These are phyloP conservation scores for Xanthoparmelia taractica DNA, from an alignment of 495 filamentous ascomycete species.

Conservation along the genomic window DNA sequence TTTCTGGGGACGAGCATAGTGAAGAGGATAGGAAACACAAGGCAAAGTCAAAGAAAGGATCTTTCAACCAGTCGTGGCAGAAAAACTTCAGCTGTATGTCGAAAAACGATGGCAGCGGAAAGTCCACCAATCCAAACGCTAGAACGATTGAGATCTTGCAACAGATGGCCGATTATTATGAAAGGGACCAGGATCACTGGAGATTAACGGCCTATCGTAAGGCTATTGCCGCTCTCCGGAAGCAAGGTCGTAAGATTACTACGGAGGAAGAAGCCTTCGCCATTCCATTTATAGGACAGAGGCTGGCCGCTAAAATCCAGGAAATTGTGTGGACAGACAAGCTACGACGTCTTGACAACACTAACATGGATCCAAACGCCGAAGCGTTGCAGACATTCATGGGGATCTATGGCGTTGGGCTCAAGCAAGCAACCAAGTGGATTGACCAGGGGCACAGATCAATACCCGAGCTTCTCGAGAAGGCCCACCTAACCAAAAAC, in stretches of 20 bases:
- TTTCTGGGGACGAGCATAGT: constrained; percentile 39
- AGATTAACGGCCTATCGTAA: constrained; percentile 70
- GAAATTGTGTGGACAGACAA: constrained; percentile 76
- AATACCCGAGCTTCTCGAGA: constrained; percentile 59
- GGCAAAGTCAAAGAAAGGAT: constrained; percentile 18
- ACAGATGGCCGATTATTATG: constrained; percentile 78
- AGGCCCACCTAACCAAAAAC: constrained; percentile 59
- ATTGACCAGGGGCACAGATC: constrained; percentile 66
- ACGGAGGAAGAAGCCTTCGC: constrained; percentile 59
- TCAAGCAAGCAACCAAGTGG: constrained; percentile 66
- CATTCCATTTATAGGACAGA: constrained; percentile 64
- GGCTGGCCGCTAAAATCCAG: constrained; percentile 81
- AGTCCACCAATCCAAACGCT: constrained; percentile 53
- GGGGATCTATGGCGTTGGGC: constrained; percentile 73
- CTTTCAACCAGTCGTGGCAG: constrained; percentile 34
- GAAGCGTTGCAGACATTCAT: constrained; percentile 58
- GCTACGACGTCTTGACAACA: constrained; percentile 64
- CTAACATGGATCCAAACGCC: constrained; percentile 57
- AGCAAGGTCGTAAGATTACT: constrained; percentile 56
- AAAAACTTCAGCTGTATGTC: constrained; percentile 63
- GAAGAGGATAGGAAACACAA: constrained; percentile 31
- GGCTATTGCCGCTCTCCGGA: constrained; percentile 63
- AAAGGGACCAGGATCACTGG: constrained; percentile 69
- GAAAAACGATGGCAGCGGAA: constrained; percentile 40
- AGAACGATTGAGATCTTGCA: constrained; percentile 72